Conservation (phyloP, 2,329 filamentous ascomycete genomes). For the Dactylellina parvicollis region DNA sequence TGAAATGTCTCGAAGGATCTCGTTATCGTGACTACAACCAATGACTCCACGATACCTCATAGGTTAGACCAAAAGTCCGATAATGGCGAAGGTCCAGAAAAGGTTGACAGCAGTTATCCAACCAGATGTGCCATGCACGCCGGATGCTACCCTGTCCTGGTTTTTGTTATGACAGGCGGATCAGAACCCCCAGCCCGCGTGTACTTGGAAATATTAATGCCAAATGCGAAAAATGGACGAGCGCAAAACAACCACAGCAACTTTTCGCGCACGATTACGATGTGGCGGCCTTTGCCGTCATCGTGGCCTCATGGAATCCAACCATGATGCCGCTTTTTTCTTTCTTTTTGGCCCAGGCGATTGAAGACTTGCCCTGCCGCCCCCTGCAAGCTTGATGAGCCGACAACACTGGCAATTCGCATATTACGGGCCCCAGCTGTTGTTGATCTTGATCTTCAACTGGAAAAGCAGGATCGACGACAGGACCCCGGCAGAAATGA, state of each 20-base stretch:
- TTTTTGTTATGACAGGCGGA: conserved; percentile 18
- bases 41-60: background rate
- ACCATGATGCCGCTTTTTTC: conserved; percentile 51
- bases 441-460: conserved; percentile 44
- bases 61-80: conserved; percentile 6
- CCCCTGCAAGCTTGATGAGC: conserved; percentile 50
- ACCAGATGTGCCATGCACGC: conserved; percentile 11
- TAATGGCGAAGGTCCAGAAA: conserved; percentile 13
- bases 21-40: conserved; percentile 9
- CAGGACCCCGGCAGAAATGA: conserved; percentile 29
- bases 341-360: conserved; percentile 24
- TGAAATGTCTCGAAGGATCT: no score
- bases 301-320: conserved; percentile 46
- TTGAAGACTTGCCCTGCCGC: conserved; percentile 18
- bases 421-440: conserved; percentile 10
- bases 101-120: conserved; percentile 9
- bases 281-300: conserved; percentile 38
- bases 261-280: no score
- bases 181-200: no score
- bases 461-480: conserved; percentile 45
- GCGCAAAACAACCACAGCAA: background rate
- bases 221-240: no score
- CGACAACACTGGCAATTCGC: conserved; percentile 4
- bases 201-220: no score
- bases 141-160: conserved; percentile 25